These are phyloP conservation scores for Typha latifolia DNA, from an alignment of 176 grass and related monocot genomes.

Conservation along the genomic window DNA sequence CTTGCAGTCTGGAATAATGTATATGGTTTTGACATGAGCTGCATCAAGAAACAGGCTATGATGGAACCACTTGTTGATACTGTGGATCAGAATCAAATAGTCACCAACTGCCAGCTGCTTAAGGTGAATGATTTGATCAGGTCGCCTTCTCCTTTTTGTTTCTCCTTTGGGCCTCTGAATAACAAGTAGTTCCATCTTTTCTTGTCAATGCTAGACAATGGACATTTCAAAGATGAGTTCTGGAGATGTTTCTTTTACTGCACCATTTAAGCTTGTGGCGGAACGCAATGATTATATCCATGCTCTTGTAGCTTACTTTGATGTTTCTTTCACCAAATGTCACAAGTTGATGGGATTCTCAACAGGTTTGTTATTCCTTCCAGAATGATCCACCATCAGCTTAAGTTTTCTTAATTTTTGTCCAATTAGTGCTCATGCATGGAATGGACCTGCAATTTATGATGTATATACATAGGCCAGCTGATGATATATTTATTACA, in stretches of 20 bases:
- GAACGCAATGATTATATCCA: slow-evolving; percentile 89
- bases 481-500: slow-evolving; percentile 22
- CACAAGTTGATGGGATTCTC: slow-evolving; percentile 92
- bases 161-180: neutral
- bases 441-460: no score
- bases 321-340: slow-evolving; percentile 90
- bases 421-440: no score
- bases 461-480: neutral
- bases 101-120: slow-evolving; percentile 77
- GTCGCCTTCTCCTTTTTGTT: neutral
- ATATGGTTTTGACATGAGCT: slow-evolving; percentile 99
- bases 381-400: no score
- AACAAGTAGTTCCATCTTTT: neutral
- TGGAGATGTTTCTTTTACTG: slow-evolving; percentile 76
- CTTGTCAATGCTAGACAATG: slow-evolving; percentile 51
- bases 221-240: slow-evolving; percentile 93
- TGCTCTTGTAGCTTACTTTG: slow-evolving; percentile 90
- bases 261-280: slow-evolving; percentile 81
- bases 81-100: slow-evolving; percentile 77
- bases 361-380: slow-evolving; percentile 38
- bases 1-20: slow-evolving; percentile 86
- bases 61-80: slow-evolving; percentile 93
- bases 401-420: no score
- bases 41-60: slow-evolving; percentile 96
- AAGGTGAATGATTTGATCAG: slow-evolving; percentile 32